Evolutionary conservation across 805 yeast genomes (phyloP).

Genomic region (Metschnikowia aberdeeniae): DNA sequence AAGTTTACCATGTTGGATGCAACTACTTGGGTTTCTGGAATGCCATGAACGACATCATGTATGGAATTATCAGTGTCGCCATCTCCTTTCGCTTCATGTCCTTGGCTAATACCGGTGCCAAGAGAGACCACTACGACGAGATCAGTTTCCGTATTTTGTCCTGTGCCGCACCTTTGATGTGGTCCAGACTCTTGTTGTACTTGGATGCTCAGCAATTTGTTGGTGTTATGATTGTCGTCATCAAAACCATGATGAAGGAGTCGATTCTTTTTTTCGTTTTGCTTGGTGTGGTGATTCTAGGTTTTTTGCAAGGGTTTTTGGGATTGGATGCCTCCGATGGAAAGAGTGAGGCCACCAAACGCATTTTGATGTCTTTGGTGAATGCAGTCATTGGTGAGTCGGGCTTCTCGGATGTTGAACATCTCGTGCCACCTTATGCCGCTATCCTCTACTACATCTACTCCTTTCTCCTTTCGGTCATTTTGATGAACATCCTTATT

Average conservation of each 20-base stretch:
- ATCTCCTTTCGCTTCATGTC: constrained; percentile 51
- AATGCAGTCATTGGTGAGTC: constrained; percentile 75
- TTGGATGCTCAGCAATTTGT: constrained; percentile 78
- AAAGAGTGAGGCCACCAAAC: constrained; percentile 64
- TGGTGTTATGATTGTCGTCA: constrained; percentile 84
- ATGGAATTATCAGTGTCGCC: constrained; percentile 49
- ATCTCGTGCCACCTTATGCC: constrained; percentile 83
- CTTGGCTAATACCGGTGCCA: constrained; percentile 20
- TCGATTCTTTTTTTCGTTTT: constrained; percentile 78
- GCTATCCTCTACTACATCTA: constrained; percentile 72
- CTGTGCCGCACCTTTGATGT: constrained; percentile 81
- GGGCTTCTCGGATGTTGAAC: constrained; percentile 62
- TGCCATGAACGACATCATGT: constrained; percentile 70
- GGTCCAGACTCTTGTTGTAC: constrained; percentile 73
- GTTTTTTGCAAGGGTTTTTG: constrained; percentile 81
- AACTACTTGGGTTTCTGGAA: constrained; percentile 75
- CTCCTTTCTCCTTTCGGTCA: constrained; percentile 69
- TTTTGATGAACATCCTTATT: constrained; percentile 75
- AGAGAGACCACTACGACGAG: constrained; percentile 41
- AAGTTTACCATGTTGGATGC: constrained; percentile 72
- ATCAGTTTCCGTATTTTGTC: constrained; percentile 68
- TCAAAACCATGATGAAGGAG: constrained; percentile 84
- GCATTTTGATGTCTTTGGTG: constrained; percentile 59
- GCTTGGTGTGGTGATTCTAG: constrained; percentile 63
- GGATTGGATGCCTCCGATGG: constrained; percentile 91